Evolutionary conservation across 495 filamentous ascomycete genomes (phyloP).

Genomic region (Schizothecium vesticola): DNA sequence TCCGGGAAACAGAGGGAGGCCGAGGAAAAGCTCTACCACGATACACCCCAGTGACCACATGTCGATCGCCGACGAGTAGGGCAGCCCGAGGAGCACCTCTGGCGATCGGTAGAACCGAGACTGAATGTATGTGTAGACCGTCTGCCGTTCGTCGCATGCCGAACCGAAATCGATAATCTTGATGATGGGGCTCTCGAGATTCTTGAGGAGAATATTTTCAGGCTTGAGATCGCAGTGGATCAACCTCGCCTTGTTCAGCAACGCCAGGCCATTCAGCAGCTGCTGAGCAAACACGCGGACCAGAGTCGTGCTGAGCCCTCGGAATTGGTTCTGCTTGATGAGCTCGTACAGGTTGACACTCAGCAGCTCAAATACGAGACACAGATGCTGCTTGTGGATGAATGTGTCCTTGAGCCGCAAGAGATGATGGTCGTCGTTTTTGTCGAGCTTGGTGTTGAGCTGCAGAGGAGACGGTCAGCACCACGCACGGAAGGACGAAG

Average conservation of each 20-base stretch:
- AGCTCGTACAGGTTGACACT: slow-evolving; percentile 98
- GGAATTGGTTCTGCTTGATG: slow-evolving; percentile 99
- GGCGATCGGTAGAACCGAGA: slow-evolving; percentile 97
- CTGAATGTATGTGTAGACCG: slow-evolving; percentile 99
- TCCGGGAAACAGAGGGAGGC: slow-evolving; percentile 90
- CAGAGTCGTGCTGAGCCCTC: slow-evolving; percentile 92
- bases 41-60: slow-evolving; percentile 99
- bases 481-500: background rate
- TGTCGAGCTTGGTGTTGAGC: slow-evolving; percentile 97
- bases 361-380: slow-evolving; percentile 93
- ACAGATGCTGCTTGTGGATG: slow-evolving; percentile 96
- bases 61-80: slow-evolving; percentile 97
- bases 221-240: slow-evolving; percentile 99
- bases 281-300: slow-evolving; percentile 98
- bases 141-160: slow-evolving; percentile 96
- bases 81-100: slow-evolving; percentile 88
- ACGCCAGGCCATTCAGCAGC: slow-evolving; percentile 81
- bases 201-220: slow-evolving; percentile 97
- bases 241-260: slow-evolving; percentile 92
- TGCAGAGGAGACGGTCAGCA: slow-evolving; percentile 31
- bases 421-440: slow-evolving; percentile 98
- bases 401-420: slow-evolving; percentile 96
- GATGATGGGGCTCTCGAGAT: slow-evolving; percentile 98
- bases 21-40: slow-evolving; percentile 95
- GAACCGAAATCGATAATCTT: slow-evolving; percentile 99